Base-by-base conservation (phyloP, 2,329 filamentous ascomycete species). In the Fusarium torreyae region DNA sequence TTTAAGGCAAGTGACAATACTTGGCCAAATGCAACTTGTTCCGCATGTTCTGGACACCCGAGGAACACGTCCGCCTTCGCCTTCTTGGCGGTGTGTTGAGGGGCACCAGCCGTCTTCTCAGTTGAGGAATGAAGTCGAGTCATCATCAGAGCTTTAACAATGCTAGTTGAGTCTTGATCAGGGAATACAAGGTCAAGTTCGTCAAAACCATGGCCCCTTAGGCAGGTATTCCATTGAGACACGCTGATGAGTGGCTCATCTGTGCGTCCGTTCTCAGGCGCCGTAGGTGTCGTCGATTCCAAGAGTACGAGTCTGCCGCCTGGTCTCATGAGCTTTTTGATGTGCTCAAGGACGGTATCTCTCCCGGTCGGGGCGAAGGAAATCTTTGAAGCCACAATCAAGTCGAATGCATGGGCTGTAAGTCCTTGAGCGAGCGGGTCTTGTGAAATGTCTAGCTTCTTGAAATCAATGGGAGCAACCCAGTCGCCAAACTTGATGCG, bases 361-460 rank as follows among this genome's bases (percentile, higher is more conserved):
- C 13, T 28, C n/a, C 34, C 18, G 14, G 38, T 7, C 5, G 44
- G 15, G 13, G 17, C 24, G 20, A 17, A 50, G 18, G 38, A 50
- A 1, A 49, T 13, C 15, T 15, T 33, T 7, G 44, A 36, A 33
- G 44, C 8, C 20, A 57, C 17, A 34, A 57, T 9, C 7, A 57
- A 38, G 22, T 57, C 54, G 9, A 50, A 49, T n/a, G 17, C 7
- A 17, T 57, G 13, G 7, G 38, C 54, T 8, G 54, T 13, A 2
- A 49, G 45, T 17, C 36, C 44, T n/a, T 57, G 54, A 11, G 28
- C 11, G 11, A 57, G 28, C 3, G 44, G 54, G 10, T 57, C 54
- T 43, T 57, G 54, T 7, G 54, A 57, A 20, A 57, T 49, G 15
- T 57, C 54, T 3, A 57, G 17, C 17, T 38, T 43, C 36, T 57